Base-by-base conservation (phyloP, 2,329 filamentous ascomycete species). In the Ambrosiella beaveri region DNA sequence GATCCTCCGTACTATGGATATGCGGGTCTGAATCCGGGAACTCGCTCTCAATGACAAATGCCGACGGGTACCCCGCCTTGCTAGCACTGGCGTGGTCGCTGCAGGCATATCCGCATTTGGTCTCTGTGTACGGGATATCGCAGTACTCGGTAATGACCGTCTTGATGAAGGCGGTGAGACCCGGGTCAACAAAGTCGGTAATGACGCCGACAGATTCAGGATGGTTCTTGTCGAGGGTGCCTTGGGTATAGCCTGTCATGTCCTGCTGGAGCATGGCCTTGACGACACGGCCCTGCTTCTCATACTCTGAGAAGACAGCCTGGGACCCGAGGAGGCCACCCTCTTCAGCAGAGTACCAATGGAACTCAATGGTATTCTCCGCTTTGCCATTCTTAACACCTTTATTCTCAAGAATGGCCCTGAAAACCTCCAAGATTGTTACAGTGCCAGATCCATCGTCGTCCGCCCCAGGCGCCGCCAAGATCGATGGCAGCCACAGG, bases 221-320 rank as follows among this genome's bases (percentile, higher is more conserved):
- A 69, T 87, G 77, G 60, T 89, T 89, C 2, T 87, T 84, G 63
- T 93, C 86, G 17, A 93, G 72, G 0, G 89, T 95, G 65, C 83
- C 84, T 68, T 90, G 81, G 4, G 89, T 79, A 68, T 85, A 96
- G 15, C 91, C 91, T 1, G 88, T 95, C 91, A 97, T 97, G 70
- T 97, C 91, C 71, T 97, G 91, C 73, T 97, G 91, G 57, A 97
- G 79, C 93, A 97, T 97, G 39, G 91, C 91, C 73, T 91, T 94
- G 69, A 97, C 78, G 63, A 91, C 82, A 35, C 84, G 79, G 38
- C 78, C 77, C 19, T 79, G 71, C 68, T 83, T 81, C 70, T 86
- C 83, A 67, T 97, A 97, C 7, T 79, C 73, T 55, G 79, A 77
- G 74, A 96, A 97, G 68, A 97, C 86, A 57, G 86, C 90, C 69